These are phyloP conservation scores for Trypanosoma melophagium DNA, from an alignment of 208 protist species.

Conservation along the genomic window DNA sequence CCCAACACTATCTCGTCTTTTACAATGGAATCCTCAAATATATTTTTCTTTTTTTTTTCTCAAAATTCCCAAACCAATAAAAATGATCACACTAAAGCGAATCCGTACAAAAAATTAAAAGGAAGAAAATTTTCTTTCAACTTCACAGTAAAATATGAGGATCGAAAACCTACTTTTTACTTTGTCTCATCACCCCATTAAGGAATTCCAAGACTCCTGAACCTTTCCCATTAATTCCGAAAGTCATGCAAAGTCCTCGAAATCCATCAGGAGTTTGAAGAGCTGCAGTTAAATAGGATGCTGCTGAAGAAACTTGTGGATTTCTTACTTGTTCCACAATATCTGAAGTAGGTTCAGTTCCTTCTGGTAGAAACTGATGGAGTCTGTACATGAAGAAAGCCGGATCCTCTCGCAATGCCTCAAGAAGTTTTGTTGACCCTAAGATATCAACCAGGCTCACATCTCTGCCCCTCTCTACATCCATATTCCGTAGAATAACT, in stretches of 20 bases:
- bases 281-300: conserved; percentile 35
- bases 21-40: too few relatives aligned
- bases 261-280: conserved; percentile 57
- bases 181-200: conserved; percentile 47
- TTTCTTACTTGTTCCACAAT: conserved; percentile 68
- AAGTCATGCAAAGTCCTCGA: conserved; percentile 47
- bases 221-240: conserved; percentile 43
- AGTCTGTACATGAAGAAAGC: conserved; percentile 62
- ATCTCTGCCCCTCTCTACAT: conserved; percentile 1
- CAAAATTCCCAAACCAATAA: background rate
- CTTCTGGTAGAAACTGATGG: conserved; percentile 39
- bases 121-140: conserved; percentile 6
- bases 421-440: conserved; percentile 44
- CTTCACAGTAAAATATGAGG: background rate
- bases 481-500: conserved; percentile 48
- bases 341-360: conserved; percentile 30
- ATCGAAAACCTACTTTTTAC: conserved; percentile 2
- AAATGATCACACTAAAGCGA: conserved; percentile 15
- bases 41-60: too few relatives aligned
- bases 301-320: conserved; percentile 54
- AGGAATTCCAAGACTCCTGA: conserved; percentile 54
- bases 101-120: conserved; percentile 14
- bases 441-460: conserved; percentile 46
- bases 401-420: conserved; percentile 51
- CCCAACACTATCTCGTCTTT: too few relatives aligned